A percentile compares a stretch with the other conserved stretches of the same genome.
phyloP scores from a whole-genome alignment of 495 filamentous ascomycete species.

The Chaetomium tenue region DNA sequence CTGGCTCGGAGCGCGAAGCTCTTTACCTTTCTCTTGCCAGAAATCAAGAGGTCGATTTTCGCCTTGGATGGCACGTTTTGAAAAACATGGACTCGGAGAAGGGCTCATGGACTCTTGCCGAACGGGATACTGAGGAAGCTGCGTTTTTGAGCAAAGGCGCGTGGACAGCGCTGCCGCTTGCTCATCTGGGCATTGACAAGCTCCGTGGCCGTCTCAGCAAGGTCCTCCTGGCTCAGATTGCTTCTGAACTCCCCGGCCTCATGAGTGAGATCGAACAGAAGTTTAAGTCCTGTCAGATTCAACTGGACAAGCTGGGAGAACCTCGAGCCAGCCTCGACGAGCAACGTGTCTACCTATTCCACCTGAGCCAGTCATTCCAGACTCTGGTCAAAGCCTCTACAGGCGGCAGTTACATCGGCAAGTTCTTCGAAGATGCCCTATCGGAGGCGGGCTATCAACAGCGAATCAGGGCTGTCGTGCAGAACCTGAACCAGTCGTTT shows the following conservation, averaged over 20 bases:
- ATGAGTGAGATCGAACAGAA: constrained; percentile 54
- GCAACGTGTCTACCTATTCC: constrained; percentile 53
- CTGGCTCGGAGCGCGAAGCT: constrained; percentile 48
- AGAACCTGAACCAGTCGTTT: no score
- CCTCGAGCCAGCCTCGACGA: constrained; percentile 48
- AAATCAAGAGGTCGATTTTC: constrained; percentile 61
- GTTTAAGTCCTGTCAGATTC: constrained; percentile 31
- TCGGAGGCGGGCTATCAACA: constrained; percentile 42
- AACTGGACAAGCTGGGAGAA: constrained; percentile 50
- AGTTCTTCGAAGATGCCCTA: constrained; percentile 54
- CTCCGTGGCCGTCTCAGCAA: constrained; percentile 55
- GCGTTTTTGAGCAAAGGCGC: constrained; percentile 45
- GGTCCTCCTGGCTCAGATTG: constrained; percentile 57
- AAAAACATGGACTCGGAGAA: constrained; percentile 59
- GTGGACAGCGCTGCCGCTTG: constrained; percentile 39
- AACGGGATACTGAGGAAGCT: constrained; percentile 43
- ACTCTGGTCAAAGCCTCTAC: constrained; percentile 50
- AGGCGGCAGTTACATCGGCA: constrained; percentile 56
- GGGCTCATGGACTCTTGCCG: constrained; percentile 34
- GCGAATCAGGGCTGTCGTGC: constrained; percentile 58
- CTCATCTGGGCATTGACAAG: constrained; percentile 46
- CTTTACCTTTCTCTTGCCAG: constrained; percentile 54
- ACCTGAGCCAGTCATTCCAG: constrained; percentile 54
- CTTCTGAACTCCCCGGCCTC: constrained; percentile 56
- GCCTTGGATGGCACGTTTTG: constrained; percentile 71